Percentiles rank a stretch among this genome's conserved stretches.
Evolutionary conservation across 2,329 filamentous ascomycete genomes (phyloP).

Genomic region (Anisogramma anomala): DNA sequence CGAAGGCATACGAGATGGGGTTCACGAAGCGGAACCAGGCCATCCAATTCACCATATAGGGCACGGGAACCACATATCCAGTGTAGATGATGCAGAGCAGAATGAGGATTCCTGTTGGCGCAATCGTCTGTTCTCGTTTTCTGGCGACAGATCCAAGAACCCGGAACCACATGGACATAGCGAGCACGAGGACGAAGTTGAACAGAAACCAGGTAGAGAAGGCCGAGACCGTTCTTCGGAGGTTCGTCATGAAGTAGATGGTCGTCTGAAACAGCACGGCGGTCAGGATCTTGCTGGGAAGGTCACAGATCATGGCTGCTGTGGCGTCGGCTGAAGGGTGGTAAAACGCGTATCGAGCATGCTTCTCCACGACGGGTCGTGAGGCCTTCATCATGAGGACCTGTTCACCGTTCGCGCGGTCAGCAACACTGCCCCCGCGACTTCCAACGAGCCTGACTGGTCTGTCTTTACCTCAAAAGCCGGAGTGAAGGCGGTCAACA

Average conservation of each 20-base stretch:
- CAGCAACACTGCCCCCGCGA: neutral
- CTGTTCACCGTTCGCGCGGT: neutral
- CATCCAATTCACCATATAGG: conserved; percentile 35
- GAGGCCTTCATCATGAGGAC: conserved; percentile 26
- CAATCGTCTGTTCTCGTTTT: conserved; percentile 41
- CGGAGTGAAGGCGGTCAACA: conserved; percentile 47
- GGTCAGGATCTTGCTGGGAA: conserved; percentile 24
- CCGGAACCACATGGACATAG: conserved; percentile 40
- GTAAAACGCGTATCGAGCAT: conserved; percentile 35
- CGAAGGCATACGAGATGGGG: conserved; percentile 40
- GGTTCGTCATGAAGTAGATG: conserved; percentile 54
- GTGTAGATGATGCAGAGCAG: conserved; percentile 45
- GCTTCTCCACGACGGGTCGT: conserved; percentile 34
- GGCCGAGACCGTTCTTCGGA: conserved; percentile 41
- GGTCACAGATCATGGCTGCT: conserved; percentile 4
- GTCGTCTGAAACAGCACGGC: conserved; percentile 48
- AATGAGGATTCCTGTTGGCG: conserved; percentile 39
- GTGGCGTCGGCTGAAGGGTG: conserved; percentile 39
- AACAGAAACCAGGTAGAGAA: conserved; percentile 45
- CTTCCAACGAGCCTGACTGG: neutral
- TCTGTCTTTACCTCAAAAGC: conserved; percentile 40
- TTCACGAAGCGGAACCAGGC: conserved; percentile 39
- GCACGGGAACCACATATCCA: conserved; percentile 35
- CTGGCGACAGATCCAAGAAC: conserved; percentile 37
- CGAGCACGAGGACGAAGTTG: conserved; percentile 34